These are phyloP conservation scores for Tillandsia leiboldiana DNA, from an alignment of 176 grass and related monocot genomes.

Conservation along the genomic window DNA sequence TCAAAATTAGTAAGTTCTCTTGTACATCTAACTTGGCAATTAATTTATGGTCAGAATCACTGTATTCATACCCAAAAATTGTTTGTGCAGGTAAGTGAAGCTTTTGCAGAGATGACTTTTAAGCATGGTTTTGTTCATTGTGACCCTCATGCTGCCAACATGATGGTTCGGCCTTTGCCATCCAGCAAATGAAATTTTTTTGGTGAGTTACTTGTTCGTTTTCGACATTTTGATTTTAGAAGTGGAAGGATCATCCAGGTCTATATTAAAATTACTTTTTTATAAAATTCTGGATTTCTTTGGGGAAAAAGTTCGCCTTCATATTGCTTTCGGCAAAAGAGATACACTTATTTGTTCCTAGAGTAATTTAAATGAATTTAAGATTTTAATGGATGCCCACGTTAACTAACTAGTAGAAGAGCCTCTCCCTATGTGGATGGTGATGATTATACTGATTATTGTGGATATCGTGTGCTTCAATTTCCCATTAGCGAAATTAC, in stretches of 20 bases:
- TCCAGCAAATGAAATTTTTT: conserved; percentile 39
- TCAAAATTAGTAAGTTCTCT: conserved; percentile 72
- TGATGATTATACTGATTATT: no score
- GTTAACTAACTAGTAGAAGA: no score
- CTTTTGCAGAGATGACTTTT: conserved; percentile 96
- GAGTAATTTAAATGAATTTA: neutral
- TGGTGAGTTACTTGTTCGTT: conserved; percentile 31
- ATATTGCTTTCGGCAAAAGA: neutral
- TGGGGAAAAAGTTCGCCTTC: no score
- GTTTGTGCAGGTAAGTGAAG: conserved; percentile 51
- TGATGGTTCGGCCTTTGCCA: conserved; percentile 82
- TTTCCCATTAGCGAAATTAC: no score
- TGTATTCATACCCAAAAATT: conserved; percentile 8
- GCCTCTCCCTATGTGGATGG: no score
- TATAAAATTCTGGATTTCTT: no score
- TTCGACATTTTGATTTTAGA: conserved; percentile 1
- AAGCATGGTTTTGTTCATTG: conserved; percentile 99
- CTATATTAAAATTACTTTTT: no score
- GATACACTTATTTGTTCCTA: neutral
- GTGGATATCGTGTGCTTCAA: no score
- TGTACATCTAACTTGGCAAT: neutral
- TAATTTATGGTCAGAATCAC: neutral
- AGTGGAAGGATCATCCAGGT: no score
- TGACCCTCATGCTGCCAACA: conserved; percentile 96
- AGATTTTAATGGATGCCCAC: neutral